Conservation (phyloP, 257 asterid genomes). For the Striga asiatica region DNA sequence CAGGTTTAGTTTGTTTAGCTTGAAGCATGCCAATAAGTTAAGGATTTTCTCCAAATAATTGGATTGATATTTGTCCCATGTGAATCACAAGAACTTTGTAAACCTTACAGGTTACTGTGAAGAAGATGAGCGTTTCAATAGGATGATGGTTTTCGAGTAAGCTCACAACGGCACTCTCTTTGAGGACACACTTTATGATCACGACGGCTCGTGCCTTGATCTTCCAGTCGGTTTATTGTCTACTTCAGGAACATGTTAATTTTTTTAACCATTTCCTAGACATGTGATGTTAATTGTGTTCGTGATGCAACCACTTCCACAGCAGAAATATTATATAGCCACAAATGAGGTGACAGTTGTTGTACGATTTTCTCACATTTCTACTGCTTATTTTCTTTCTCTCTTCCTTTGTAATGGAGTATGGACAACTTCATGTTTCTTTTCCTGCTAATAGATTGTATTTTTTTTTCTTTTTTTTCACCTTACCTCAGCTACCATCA, state of each 20-base stretch:
- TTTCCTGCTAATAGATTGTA: conserved; percentile 11
- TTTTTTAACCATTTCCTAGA: conserved; percentile 1
- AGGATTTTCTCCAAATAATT: too few relatives aligned
- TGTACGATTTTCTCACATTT: conserved; percentile 35
- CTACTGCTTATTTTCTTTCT: not conserved
- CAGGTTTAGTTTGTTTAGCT: too few relatives aligned
- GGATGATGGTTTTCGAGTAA: conserved; percentile 98
- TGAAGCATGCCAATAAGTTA: too few relatives aligned
- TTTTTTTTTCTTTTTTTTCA: conserved; percentile 16
- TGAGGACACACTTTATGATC: conserved; percentile 68
- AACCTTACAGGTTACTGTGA: conserved; percentile 88
- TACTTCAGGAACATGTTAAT: not conserved
- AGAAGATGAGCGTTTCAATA: conserved; percentile 74
- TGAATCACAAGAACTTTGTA: conserved; percentile 89
- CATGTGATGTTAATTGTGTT: conserved; percentile 4
- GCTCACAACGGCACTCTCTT: conserved; percentile 79
- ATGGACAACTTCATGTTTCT: conserved; percentile 7
- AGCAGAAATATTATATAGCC: conserved; percentile 71
- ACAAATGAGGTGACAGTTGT: conserved; percentile 58
- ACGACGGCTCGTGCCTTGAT: conserved; percentile 4
- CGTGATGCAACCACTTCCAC: conserved; percentile 82
- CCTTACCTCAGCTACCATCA: conserved; percentile 93
- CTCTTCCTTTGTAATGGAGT: conserved; percentile 5
- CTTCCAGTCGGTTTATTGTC: not conserved
- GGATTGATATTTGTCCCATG: conserved; percentile 53